Conservation (phyloP, 1,139 yeast species). For the Williopsis jadinii region DNA sequence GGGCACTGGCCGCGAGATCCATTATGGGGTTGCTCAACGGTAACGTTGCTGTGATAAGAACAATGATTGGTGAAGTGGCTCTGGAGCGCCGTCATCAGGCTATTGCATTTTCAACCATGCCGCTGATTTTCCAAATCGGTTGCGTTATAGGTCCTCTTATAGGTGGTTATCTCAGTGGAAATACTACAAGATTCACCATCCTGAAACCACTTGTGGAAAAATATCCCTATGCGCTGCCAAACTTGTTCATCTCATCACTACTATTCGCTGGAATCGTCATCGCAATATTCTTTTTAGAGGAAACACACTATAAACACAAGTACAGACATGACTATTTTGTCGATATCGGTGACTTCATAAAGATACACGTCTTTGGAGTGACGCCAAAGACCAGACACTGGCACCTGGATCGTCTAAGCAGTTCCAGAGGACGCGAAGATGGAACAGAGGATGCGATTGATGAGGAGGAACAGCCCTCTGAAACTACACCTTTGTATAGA, state of each 20-base stretch:
- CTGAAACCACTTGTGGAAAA: constrained; percentile 28
- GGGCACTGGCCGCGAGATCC: constrained; percentile 46
- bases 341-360: constrained; percentile 43
- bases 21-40: constrained; percentile 55
- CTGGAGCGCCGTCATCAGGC: constrained; percentile 52
- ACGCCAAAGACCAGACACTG: constrained; percentile 31
- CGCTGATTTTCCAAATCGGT: constrained; percentile 54
- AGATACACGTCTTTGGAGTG: constrained; percentile 28
- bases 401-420: constrained; percentile 11
- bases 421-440: background rate
- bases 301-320: constrained; percentile 43
- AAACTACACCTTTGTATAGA: background rate
- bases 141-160: constrained; percentile 52
- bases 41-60: constrained; percentile 53
- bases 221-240: constrained; percentile 57
- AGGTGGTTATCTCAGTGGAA: constrained; percentile 39
- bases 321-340: constrained; percentile 43
- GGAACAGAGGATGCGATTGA: constrained; percentile 1
- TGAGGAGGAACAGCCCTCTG: constrained; percentile 3
- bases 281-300: constrained; percentile 53
- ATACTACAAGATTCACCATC: constrained; percentile 17
- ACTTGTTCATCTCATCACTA: constrained; percentile 43
- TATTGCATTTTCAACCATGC: constrained; percentile 52
- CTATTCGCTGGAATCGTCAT: constrained; percentile 21
- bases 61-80: constrained; percentile 55